phyloP scores from a whole-genome alignment of 148 eudicot genomes.

The Rhododendron ovatum region DNA sequence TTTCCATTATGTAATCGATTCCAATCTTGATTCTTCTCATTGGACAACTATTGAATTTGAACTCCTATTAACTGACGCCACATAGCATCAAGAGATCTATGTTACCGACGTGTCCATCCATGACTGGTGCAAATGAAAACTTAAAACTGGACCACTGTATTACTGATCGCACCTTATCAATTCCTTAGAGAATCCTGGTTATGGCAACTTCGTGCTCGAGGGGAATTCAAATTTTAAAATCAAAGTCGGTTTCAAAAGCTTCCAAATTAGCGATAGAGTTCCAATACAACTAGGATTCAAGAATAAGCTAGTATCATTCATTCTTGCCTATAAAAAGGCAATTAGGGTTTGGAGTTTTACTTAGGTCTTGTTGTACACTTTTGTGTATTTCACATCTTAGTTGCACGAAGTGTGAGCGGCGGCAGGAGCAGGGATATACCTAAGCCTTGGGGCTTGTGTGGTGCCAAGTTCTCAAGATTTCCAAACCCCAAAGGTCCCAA shows the following conservation, averaged over 20 bases:
- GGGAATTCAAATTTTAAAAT: neutral
- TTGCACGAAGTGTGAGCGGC: neutral
- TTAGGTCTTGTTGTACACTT: no score
- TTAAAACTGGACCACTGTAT: neutral
- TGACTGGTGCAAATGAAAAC: neutral
- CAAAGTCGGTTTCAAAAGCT: neutral
- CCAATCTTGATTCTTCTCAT: neutral
- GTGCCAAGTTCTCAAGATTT: neutral
- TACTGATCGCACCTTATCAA: neutral
- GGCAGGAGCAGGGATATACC: neutral
- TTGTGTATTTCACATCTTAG: neutral
- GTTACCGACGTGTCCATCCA: neutral
- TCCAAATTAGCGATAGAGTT: neutral
- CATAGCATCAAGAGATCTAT: neutral
- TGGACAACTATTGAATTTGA: neutral
- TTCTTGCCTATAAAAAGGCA: neutral
- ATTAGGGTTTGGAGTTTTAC: neutral
- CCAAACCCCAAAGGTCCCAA: neutral
- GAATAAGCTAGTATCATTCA: no score
- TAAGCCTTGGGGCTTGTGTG: neutral
- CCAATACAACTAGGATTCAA: neutral
- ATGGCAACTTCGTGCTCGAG: neutral
- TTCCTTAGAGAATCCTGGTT: neutral
- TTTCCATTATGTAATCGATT: neutral
- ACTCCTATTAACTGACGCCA: neutral